Base-by-base conservation (phyloP, 2,329 filamentous ascomycete genomes). In the Davidsoniella eucalypti region DNA sequence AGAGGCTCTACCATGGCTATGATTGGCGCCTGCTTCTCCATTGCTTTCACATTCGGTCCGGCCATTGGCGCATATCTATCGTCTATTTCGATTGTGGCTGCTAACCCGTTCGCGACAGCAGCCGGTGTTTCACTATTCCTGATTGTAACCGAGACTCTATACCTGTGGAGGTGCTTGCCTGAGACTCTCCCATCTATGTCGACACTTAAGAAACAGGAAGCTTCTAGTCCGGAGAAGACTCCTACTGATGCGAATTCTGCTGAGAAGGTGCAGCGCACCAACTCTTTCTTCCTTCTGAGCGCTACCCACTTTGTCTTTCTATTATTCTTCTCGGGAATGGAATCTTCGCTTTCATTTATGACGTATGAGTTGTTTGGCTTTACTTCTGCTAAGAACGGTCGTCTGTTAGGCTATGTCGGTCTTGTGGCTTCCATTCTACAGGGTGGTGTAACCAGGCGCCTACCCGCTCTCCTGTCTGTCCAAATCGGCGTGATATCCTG, bases 281-380 rank as follows among this genome's bases (percentile, higher is more conserved):
- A 96, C 65, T 87, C 83, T 3, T 87, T 92, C 57, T 67, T 77
- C 26, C 63, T 94, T 10, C 78, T 98, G 44, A 95, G 95, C 62
- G 67, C 82, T 1, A 80, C 86, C 0, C 92, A 98, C 65, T 83
- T 96, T 60, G 68, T 82, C 44, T 98, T 98, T 65, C 79, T 98
- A 53, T 78, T 98, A 10, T 94, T 94, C 66, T 98, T 98, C 67
- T 94, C 87, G 2, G 92, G 92, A 54, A 90, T 98, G 83, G 92
- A 98, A 63, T 96, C 94, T 64, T 94, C 87, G 1, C 75, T 98
- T 2, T 88, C 92, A 0, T 98, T 98, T 64, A 88, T 98, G 78
- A 96, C 90, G 0, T 94, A 92, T 59, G 90, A 94, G 49, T 76
- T 98, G 42, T 96, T 96, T 64, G 75, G 76, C 7, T 93, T 92